Evolutionary conservation across 1,139 yeast genomes (phyloP).

Genomic region (Nadsonia commutata): DNA sequence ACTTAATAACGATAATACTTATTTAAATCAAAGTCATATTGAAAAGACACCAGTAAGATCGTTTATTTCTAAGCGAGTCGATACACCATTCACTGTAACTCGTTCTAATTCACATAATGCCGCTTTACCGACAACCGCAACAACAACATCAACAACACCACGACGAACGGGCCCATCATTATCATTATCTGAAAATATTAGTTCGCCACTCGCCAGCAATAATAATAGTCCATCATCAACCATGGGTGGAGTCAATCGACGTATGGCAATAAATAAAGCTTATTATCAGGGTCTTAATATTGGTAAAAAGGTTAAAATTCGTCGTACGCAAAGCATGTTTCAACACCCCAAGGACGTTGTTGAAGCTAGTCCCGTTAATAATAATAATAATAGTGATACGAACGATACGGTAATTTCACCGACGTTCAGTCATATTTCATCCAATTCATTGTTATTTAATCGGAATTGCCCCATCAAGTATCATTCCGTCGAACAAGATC

Average conservation of each 20-base stretch:
- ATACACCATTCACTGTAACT: too few relatives aligned
- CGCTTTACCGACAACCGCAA: too few relatives aligned
- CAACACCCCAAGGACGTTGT: background rate
- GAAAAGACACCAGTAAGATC: too few relatives aligned
- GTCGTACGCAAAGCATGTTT: background rate
- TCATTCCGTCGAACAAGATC: constrained; percentile 37
- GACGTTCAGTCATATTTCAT: background rate
- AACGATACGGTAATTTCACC: too few relatives aligned
- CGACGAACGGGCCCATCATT: too few relatives aligned
- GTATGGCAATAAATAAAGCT: background rate
- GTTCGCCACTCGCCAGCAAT: too few relatives aligned
- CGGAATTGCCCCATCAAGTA: constrained; percentile 18
- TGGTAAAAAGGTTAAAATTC: background rate
- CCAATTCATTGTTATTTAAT: constrained; percentile 10
- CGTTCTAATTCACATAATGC: too few relatives aligned
- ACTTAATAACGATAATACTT: too few relatives aligned
- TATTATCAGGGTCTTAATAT: background rate
- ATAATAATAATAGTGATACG: background rate
- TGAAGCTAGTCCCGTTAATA: background rate
- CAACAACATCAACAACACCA: too few relatives aligned
- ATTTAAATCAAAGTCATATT: too few relatives aligned
- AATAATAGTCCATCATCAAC: background rate
- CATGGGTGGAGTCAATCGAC: background rate
- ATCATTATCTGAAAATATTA: too few relatives aligned
- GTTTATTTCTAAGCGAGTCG: background rate